These are phyloP conservation scores for Cicer yamashitae DNA, from an alignment of 306 rosid species.

Conservation along the genomic window DNA sequence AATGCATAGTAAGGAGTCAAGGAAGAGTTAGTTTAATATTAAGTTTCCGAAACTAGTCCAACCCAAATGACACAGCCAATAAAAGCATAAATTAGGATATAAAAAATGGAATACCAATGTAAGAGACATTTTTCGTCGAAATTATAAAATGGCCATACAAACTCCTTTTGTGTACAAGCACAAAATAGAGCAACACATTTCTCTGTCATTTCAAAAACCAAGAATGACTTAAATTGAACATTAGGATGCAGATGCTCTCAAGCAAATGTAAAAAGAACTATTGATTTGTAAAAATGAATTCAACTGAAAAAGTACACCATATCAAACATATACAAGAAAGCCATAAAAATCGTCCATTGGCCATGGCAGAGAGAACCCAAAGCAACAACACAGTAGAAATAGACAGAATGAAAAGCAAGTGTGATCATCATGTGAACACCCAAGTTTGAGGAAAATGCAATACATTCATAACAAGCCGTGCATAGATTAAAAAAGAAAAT, in stretches of 20 bases:
- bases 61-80: neutral
- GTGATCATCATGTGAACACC: slow-evolving; percentile 5
- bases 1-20: slow-evolving; percentile 14
- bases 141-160: slow-evolving; percentile 5
- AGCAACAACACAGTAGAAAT: slow-evolving; percentile 4
- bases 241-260: neutral
- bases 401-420: neutral
- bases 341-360: neutral
- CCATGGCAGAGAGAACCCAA: slow-evolving; percentile 28
- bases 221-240: slow-evolving; percentile 1
- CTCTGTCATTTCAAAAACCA: slow-evolving; percentile 22
- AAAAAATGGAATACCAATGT: slow-evolving; percentile 3
- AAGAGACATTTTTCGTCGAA: slow-evolving; percentile 14
- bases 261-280: slow-evolving; percentile 37
- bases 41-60: slow-evolving; percentile 15
- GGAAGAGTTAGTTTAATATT: slow-evolving; percentile 21
- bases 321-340: slow-evolving; percentile 26
- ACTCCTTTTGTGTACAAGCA: slow-evolving; percentile 18
- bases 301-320: slow-evolving; percentile 13
- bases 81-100: slow-evolving; percentile 2
- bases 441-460: neutral
- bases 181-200: slow-evolving; percentile 29
- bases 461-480: neutral
- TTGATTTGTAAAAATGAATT: slow-evolving; percentile 7
- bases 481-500: slow-evolving; percentile 6